Percentiles rank a stretch among this genome's conserved stretches.
Evolutionary conservation across 805 yeast genomes (phyloP).

Genomic region (Aciculoconidium aculeatum): DNA sequence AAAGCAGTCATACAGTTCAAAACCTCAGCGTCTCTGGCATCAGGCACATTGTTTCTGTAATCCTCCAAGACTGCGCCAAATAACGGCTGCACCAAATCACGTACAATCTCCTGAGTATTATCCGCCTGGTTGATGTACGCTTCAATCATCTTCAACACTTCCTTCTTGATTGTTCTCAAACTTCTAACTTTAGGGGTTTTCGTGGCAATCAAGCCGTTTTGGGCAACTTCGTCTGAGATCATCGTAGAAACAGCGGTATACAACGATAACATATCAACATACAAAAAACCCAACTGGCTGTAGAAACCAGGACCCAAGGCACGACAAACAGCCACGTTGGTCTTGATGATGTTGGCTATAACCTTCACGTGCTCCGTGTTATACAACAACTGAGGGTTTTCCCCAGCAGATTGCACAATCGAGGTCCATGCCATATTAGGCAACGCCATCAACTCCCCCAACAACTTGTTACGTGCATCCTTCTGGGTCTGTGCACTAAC

Average conservation of each 20-base stretch:
- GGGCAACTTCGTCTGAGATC: constrained; percentile 75
- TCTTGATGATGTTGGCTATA: constrained; percentile 88
- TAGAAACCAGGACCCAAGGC: constrained; percentile 89
- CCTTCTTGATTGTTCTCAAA: constrained; percentile 93
- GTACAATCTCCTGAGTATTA: constrained; percentile 75
- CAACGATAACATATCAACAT: constrained; percentile 81
- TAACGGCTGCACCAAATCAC: constrained; percentile 76
- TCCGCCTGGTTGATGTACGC: constrained; percentile 85
- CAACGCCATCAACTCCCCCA: constrained; percentile 75
- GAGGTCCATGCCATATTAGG: constrained; percentile 96
- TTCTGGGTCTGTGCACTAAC: constrained; percentile 78
- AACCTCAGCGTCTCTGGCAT: constrained; percentile 97
- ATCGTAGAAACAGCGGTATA: constrained; percentile 84
- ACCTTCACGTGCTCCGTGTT: constrained; percentile 85
- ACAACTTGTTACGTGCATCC: constrained; percentile 62
- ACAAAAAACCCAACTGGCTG: constrained; percentile 80
- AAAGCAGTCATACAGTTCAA: constrained; percentile 90
- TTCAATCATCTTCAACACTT: constrained; percentile 81
- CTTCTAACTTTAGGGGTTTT: constrained; percentile 94
- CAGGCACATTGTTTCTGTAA: constrained; percentile 83
- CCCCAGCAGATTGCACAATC: constrained; percentile 77
- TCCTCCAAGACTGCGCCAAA: constrained; percentile 84
- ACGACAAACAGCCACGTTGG: constrained; percentile 93
- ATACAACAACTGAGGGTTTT: constrained; percentile 72
- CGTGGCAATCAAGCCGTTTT: constrained; percentile 82